Evolutionary conservation across 257 asterid genomes (phyloP).

Genomic region (Linaria vulgaris): DNA sequence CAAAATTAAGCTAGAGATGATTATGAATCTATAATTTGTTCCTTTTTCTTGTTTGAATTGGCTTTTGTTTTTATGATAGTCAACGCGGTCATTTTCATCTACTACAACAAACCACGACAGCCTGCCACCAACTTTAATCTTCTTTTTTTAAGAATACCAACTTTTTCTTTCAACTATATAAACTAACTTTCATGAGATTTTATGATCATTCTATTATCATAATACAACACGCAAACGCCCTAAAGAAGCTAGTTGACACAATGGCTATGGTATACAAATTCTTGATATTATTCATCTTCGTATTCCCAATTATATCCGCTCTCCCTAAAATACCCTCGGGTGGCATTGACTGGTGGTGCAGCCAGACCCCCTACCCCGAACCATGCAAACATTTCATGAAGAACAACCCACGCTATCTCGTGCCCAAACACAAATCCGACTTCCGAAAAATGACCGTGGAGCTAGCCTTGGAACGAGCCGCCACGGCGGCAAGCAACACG

Average conservation of each 20-base stretch:
- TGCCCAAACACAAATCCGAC: constrained; percentile 39
- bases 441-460: constrained; percentile 48
- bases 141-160: too few relatives aligned
- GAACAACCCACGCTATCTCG: constrained; percentile 15
- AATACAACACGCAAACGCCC: not conserved
- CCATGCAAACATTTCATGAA: constrained; percentile 62
- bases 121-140: constrained; percentile 22
- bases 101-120: constrained; percentile 5
- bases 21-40: not conserved
- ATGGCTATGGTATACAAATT: constrained; percentile 20
- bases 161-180: constrained; percentile 29
- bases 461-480: constrained; percentile 50
- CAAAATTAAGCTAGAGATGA: too few relatives aligned
- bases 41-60: constrained; percentile 27
- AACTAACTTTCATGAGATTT: constrained; percentile 1
- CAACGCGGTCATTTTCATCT: constrained; percentile 35
- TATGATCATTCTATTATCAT: not conserved
- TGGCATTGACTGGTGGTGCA: constrained; percentile 52
- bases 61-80: constrained; percentile 21
- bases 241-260: not conserved
- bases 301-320: constrained; percentile 13
- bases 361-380: constrained; percentile 64
- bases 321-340: constrained; percentile 17
- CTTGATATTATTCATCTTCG: constrained; percentile 26
- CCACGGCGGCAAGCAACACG: constrained; percentile 40